phyloP scores from a whole-genome alignment of 345 rosid species.

The Lepidium sativum region DNA sequence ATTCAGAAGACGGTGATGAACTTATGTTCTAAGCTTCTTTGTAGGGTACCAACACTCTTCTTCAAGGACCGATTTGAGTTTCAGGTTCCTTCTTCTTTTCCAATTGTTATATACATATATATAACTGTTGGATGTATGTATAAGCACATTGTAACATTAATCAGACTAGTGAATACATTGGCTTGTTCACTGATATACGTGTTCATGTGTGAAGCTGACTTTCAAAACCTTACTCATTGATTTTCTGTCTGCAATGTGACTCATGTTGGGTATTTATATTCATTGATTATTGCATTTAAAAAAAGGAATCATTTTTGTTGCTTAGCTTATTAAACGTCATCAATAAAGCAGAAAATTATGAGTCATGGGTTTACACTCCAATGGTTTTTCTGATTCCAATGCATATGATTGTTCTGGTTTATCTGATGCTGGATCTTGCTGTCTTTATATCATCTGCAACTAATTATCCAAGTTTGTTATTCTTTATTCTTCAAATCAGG shows the following conservation, averaged over 20 bases:
- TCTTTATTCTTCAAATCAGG: slow-evolving; percentile 2
- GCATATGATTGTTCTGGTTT: slow-evolving; percentile 13
- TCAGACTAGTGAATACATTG: too few species aligned
- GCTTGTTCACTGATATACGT: too few species aligned
- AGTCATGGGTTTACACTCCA: neutral
- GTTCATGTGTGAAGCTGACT: slow-evolving; percentile 4
- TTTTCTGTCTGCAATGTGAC: neutral
- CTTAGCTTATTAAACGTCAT: neutral
- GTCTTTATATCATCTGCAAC: slow-evolving; percentile 8
- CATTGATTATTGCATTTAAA: neutral
- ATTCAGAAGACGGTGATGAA: slow-evolving; percentile 42
- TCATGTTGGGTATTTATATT: neutral
- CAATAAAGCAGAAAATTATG: neutral
- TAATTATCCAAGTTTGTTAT: neutral
- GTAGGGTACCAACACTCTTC: neutral
- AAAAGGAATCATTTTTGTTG: neutral
- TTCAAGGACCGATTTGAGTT: slow-evolving; percentile 1
- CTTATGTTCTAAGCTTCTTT: slow-evolving; percentile 17
- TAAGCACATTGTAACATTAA: slow-evolving; percentile 21
- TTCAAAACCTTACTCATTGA: neutral
- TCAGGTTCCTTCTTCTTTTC: slow-evolving; percentile 15
- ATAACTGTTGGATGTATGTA: neutral
- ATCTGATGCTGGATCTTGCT: slow-evolving; percentile 17
- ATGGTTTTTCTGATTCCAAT: slow-evolving; percentile 5
- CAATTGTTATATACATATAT: slow-evolving; percentile 1